A percentile compares a stretch with the other conserved stretches of the same genome.
phyloP scores from a whole-genome alignment of 1,139 yeast genomes.

The Yamadazyma dushanensis region DNA sequence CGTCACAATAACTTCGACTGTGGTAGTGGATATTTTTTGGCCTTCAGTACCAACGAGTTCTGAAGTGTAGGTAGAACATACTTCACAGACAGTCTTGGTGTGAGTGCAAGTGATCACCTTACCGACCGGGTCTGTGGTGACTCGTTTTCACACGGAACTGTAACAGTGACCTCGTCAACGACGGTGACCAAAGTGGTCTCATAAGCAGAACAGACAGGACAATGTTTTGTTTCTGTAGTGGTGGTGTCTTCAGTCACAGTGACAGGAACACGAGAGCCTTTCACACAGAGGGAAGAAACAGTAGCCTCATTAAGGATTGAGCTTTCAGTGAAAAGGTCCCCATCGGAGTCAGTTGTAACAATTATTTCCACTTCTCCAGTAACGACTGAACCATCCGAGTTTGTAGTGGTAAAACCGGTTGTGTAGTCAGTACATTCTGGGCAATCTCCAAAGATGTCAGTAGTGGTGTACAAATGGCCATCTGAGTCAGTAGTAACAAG shows the following conservation, averaged over 20 bases:
- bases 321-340: constrained; percentile 10
- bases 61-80: constrained; percentile 6
- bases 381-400: constrained; percentile 13
- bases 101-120: constrained; percentile 6
- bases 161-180: constrained; percentile 8
- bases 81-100: constrained; percentile 17
- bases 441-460: constrained; percentile 9
- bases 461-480: constrained; percentile 14
- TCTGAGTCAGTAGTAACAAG: constrained; percentile 11
- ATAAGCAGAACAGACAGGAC: constrained; percentile 9
- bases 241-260: constrained; percentile 6
- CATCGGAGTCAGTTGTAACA: constrained; percentile 13
- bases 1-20: constrained; percentile 8
- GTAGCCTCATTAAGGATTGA: constrained; percentile 8
- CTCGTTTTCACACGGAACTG: constrained; percentile 12
- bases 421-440: constrained; percentile 16
- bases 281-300: constrained; percentile 12
- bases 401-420: constrained; percentile 16
- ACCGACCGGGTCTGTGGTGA: constrained; percentile 7
- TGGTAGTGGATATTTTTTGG: constrained; percentile 1
- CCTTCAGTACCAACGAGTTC: constrained; percentile 2
- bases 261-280: constrained; percentile 13
- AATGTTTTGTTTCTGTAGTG: constrained; percentile 1
- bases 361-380: constrained; percentile 13
- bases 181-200: constrained; percentile 9